Evolutionary conservation across 768 basidiomycete genomes (phyloP).

Genomic region (Auricularia sp.): DNA sequence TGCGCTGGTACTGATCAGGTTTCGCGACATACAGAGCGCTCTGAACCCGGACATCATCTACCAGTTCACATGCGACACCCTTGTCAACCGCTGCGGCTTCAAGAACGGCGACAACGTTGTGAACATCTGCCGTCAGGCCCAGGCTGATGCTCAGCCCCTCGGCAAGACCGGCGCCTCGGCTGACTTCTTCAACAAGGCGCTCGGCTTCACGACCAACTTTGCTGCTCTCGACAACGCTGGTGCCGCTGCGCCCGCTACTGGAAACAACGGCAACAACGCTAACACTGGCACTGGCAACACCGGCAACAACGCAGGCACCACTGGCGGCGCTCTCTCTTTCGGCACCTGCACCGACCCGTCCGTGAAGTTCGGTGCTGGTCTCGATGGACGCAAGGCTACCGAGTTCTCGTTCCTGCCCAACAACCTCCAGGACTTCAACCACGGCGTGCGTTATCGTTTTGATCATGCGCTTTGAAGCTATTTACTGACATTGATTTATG

Average conservation of each 20-base stretch:
- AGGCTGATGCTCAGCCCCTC: conserved; percentile 2
- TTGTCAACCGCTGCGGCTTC: conserved; percentile 38
- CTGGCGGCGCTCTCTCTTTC: conserved; percentile 20
- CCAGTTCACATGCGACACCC: conserved; percentile 44
- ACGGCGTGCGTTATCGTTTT: conserved; percentile 19
- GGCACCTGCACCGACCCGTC: conserved; percentile 44
- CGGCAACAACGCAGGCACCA: not conserved
- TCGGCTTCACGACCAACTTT: conserved; percentile 12
- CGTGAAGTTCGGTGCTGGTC: conserved; percentile 45
- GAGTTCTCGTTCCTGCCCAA: conserved; percentile 24
- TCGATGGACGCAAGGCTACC: conserved; percentile 45
- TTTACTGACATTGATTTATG: too few species aligned
- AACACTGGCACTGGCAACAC: not conserved
- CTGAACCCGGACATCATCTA: conserved; percentile 50
- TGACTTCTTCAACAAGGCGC: conserved; percentile 9
- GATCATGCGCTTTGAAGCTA: too few species aligned
- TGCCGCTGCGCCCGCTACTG: conserved; percentile 4
- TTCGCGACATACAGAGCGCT: conserved; percentile 17
- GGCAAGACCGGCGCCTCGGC: conserved; percentile 7
- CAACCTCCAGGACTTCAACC: not conserved
- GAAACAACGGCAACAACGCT: conserved; percentile 2
- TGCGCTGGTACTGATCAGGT: too few species aligned
- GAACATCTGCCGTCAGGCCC: not conserved
- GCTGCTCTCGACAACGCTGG: conserved; percentile 1
- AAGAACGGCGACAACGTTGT: not conserved